phyloP scores from a whole-genome alignment of 2,329 filamentous ascomycete species.

The Ascomycota sp. region DNA sequence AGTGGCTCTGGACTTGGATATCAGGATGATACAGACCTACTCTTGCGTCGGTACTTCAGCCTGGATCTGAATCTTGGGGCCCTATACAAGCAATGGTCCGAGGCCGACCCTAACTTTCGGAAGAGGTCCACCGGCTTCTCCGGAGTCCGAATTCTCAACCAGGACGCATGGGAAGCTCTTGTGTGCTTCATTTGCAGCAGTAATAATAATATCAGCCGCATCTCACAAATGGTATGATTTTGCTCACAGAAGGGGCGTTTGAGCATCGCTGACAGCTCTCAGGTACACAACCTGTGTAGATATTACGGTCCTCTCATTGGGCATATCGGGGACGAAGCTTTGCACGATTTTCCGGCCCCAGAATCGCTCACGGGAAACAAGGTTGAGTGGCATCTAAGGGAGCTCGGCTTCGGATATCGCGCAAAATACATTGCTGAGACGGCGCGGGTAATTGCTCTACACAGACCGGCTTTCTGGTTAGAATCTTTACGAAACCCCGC shows the following conservation, averaged over 20 bases:
- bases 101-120: conserved; percentile 67
- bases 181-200: conserved; percentile 94
- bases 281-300: conserved; percentile 67
- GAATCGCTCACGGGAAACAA: conserved; percentile 44
- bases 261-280: not conserved
- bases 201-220: conserved; percentile 92
- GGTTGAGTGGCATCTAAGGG: conserved; percentile 62
- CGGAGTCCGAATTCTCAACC: conserved; percentile 75
- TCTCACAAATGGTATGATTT: conserved; percentile 62
- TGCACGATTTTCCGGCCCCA: conserved; percentile 73
- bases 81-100: conserved; percentile 74
- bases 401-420: conserved; percentile 80
- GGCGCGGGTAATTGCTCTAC: conserved; percentile 46
- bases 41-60: conserved; percentile 74
- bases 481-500: conserved; percentile 57
- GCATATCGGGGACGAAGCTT: conserved; percentile 43
- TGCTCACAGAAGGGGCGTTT: too few species aligned
- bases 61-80: conserved; percentile 50
- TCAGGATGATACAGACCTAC: conserved; percentile 45
- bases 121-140: conserved; percentile 70
- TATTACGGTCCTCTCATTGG: conserved; percentile 65
- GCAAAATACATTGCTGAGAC: conserved; percentile 84
- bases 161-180: conserved; percentile 89
- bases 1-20: conserved; percentile 3
- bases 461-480: conserved; percentile 54